phyloP scores from a whole-genome alignment of 2,329 filamentous ascomycete species.

The Monosporascus sp. region DNA sequence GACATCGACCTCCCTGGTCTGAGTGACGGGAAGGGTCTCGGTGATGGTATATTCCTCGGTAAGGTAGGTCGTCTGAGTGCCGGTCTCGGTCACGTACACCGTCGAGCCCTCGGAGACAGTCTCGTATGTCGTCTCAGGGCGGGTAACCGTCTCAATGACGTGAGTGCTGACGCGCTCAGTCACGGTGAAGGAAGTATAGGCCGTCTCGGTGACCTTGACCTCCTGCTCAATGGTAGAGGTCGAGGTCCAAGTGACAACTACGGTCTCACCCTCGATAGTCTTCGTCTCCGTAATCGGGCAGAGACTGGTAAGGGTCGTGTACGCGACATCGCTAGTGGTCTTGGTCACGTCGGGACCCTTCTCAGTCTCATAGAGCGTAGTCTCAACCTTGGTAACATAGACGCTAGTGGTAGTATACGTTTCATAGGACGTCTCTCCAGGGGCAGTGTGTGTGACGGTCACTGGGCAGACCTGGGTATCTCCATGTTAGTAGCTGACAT shows the following conservation, averaged over 20 bases:
- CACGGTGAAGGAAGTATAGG: slow-evolving; percentile 26
- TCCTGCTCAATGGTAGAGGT: slow-evolving; percentile 29
- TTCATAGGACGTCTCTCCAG: slow-evolving; percentile 31
- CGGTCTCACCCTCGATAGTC: slow-evolving; percentile 35
- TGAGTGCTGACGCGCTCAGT: slow-evolving; percentile 24
- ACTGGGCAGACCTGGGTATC: slow-evolving; percentile 19
- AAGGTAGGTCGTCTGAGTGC: slow-evolving; percentile 33
- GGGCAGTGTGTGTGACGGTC: slow-evolving; percentile 30
- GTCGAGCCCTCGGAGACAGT: slow-evolving; percentile 38
- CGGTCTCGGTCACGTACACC: slow-evolving; percentile 35
- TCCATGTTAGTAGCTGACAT: slow-evolving; percentile 23
- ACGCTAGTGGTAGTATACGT: slow-evolving; percentile 39
- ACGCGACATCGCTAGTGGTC: slow-evolving; percentile 31
- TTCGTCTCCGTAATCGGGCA: slow-evolving; percentile 41
- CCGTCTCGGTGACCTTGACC: slow-evolving; percentile 24
- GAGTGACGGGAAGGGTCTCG: slow-evolving; percentile 35
- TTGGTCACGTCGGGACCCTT: slow-evolving; percentile 30
- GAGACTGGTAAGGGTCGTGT: slow-evolving; percentile 37
- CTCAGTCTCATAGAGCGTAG: slow-evolving; percentile 30
- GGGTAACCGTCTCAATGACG: slow-evolving; percentile 31
- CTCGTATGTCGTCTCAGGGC: slow-evolving; percentile 34
- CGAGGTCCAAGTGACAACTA: slow-evolving; percentile 34
- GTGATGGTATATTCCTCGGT: slow-evolving; percentile 32
- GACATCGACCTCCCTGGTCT: slow-evolving; percentile 31
- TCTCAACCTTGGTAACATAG: slow-evolving; percentile 26